phyloP scores from a whole-genome alignment of 345 rosid genomes.

The Citrus sp. region DNA sequence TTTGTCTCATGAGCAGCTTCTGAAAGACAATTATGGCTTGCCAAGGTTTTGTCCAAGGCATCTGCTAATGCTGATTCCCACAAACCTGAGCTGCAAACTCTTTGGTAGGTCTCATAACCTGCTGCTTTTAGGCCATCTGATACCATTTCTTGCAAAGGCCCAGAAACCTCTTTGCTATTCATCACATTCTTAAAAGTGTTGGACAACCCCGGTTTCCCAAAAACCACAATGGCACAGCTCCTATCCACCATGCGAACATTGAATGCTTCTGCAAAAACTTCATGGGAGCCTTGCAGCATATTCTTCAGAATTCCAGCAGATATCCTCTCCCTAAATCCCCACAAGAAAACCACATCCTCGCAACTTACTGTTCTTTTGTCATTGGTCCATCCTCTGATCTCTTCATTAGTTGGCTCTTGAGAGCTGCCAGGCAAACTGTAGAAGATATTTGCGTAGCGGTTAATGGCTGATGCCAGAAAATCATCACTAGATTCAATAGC shows the following conservation, averaged over 20 bases:
- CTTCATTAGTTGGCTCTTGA: slow-evolving; percentile 34
- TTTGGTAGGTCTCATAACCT: slow-evolving; percentile 49
- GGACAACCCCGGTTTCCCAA: slow-evolving; percentile 51
- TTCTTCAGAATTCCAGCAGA: slow-evolving; percentile 60
- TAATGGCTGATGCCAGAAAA: slow-evolving; percentile 28
- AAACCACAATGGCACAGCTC: slow-evolving; percentile 75
- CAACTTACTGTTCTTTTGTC: slow-evolving; percentile 52
- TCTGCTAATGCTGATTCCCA: slow-evolving; percentile 67
- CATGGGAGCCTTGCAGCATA: slow-evolving; percentile 53
- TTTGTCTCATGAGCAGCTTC: slow-evolving; percentile 31
- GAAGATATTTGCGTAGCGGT: slow-evolving; percentile 32
- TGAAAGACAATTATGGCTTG: slow-evolving; percentile 14
- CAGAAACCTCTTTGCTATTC: slow-evolving; percentile 38
- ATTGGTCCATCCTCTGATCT: slow-evolving; percentile 57
- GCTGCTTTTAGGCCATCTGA: slow-evolving; percentile 66
- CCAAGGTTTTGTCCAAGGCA: slow-evolving; percentile 55
- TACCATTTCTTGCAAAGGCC: slow-evolving; percentile 56
- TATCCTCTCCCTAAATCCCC: slow-evolving; percentile 54
- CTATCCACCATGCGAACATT: slow-evolving; percentile 56
- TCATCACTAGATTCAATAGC: slow-evolving; percentile 24
- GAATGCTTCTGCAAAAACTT: slow-evolving; percentile 43
- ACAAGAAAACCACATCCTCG: slow-evolving; percentile 66
- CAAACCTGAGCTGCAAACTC: slow-evolving; percentile 59
- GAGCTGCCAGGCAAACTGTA: slow-evolving; percentile 21
- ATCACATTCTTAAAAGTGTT: slow-evolving; percentile 41